phyloP scores from a whole-genome alignment of 2,329 filamentous ascomycete genomes.

The Arthrobotrys musiformis region DNA sequence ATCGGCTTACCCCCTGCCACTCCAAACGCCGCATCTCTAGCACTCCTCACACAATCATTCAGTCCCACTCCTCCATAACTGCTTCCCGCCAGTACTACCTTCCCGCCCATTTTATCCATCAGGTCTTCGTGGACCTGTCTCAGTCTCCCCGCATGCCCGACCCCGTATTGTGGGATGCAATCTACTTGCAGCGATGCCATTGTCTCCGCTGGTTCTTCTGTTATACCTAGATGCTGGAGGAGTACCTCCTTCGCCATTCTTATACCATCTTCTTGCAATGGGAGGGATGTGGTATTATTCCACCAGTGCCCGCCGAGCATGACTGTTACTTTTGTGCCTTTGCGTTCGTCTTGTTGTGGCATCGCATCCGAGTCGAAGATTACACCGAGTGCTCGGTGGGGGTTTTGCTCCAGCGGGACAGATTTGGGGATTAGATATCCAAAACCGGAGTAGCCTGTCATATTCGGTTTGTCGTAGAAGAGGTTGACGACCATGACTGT shows the following conservation, averaged over 20 bases:
- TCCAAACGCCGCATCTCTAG: constrained; percentile 67
- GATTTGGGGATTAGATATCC: constrained; percentile 90
- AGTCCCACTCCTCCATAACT: constrained; percentile 68
- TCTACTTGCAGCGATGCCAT: constrained; percentile 72
- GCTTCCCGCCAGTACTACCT: constrained; percentile 65
- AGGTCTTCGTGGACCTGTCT: constrained; percentile 61
- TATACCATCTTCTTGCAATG: constrained; percentile 74
- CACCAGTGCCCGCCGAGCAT: constrained; percentile 96
- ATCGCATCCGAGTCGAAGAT: constrained; percentile 84
- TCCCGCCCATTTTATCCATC: constrained; percentile 60
- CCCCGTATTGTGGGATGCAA: constrained; percentile 89
- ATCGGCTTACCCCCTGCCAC: constrained; percentile 61
- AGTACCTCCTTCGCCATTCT: constrained; percentile 77
- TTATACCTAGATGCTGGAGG: constrained; percentile 78
- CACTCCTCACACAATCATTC: constrained; percentile 70
- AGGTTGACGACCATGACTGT: constrained; percentile 94
- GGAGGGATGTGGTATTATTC: constrained; percentile 70
- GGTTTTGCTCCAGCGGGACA: constrained; percentile 76
- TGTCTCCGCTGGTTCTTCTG: constrained; percentile 70
- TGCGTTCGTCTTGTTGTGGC: constrained; percentile 48
- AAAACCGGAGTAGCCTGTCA: constrained; percentile 78
- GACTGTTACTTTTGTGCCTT: constrained; percentile 87
- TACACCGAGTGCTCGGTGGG: constrained; percentile 85
- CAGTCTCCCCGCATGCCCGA: constrained; percentile 78
- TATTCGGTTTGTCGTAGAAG: constrained; percentile 75